Conservation (phyloP, 2,329 filamentous ascomycete species). For the Penicillium olsonii region DNA sequence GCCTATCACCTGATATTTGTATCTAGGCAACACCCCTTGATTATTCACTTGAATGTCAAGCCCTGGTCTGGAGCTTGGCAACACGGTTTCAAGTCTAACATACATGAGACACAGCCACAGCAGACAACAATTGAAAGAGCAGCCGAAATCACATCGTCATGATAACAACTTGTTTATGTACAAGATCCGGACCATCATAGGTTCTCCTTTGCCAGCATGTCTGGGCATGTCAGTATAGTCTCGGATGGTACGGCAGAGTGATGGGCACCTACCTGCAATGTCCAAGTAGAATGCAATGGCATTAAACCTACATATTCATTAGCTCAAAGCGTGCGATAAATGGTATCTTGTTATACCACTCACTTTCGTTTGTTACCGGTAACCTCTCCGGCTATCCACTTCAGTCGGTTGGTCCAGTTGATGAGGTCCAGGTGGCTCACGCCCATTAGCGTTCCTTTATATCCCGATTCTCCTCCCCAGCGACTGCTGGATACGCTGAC, state of each 20-base stretch:
- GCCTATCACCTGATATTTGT: not conserved
- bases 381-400: conserved; percentile 59
- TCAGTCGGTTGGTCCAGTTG: conserved; percentile 65
- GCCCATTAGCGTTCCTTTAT: conserved; percentile 64
- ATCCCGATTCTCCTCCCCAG: conserved; percentile 57
- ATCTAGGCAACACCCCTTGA: not conserved
- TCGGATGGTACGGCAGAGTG: not conserved
- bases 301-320: conserved; percentile 52
- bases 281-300: conserved; percentile 65
- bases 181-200: conserved; percentile 32
- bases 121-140: too few species aligned
- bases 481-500: conserved; percentile 61
- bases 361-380: conserved; percentile 56
- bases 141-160: too few species aligned
- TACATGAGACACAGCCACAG: too few species aligned
- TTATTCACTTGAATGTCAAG: too few species aligned
- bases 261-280: conserved; percentile 55
- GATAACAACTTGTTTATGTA: too few species aligned
- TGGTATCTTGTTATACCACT: not conserved
- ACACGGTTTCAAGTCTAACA: too few species aligned
- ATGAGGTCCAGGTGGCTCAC: conserved; percentile 67
- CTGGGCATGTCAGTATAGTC: conserved; percentile 19
- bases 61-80: too few species aligned
- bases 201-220: conserved; percentile 72
- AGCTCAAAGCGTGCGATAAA: not conserved